These are phyloP conservation scores for Boletellus ananiceps DNA, from an alignment of 768 basidiomycete genomes.

Conservation along the genomic window DNA sequence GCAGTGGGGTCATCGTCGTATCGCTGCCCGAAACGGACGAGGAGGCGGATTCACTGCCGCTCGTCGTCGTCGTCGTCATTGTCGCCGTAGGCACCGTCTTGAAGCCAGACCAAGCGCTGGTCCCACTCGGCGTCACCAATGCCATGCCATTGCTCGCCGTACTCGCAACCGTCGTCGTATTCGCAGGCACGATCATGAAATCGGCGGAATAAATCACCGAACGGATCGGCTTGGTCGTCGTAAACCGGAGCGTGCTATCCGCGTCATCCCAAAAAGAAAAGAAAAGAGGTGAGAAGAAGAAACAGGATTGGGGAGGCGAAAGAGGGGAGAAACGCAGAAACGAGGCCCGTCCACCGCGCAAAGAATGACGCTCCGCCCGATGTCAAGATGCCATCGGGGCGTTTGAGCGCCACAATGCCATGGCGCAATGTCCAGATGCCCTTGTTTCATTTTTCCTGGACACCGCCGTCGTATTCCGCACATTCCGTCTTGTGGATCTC, in stretches of 20 bases:
- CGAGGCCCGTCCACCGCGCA: not conserved
- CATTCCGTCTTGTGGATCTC: constrained; percentile 7
- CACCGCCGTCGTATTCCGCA: too few species aligned
- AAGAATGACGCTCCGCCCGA: not conserved
- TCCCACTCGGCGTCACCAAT: constrained; percentile 8
- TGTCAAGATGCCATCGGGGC: not conserved
- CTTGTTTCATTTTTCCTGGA: too few species aligned
- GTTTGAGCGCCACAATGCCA: too few species aligned
- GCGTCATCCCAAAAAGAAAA: not conserved
- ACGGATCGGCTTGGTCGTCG: constrained; percentile 19
- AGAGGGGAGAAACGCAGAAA: too few species aligned
- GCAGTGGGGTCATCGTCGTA: not conserved
- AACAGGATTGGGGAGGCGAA: too few species aligned
- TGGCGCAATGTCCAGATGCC: too few species aligned
- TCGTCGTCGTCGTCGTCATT: not conserved
- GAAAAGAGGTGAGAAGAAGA: too few species aligned
- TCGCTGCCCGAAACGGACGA: too few species aligned
- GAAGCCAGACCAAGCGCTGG: not conserved
- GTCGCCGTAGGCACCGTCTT: constrained; percentile 1
- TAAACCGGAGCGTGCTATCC: constrained; percentile 33
- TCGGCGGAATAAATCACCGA: constrained; percentile 47
- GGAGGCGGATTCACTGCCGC: too few species aligned
- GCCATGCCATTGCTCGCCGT: not conserved
- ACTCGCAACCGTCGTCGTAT: not conserved
- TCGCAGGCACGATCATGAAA: constrained; percentile 38